A percentile compares a stretch with the other conserved stretches of the same genome.
phyloP scores from a whole-genome alignment of 345 rosid species.

The Carallia brachiata region DNA sequence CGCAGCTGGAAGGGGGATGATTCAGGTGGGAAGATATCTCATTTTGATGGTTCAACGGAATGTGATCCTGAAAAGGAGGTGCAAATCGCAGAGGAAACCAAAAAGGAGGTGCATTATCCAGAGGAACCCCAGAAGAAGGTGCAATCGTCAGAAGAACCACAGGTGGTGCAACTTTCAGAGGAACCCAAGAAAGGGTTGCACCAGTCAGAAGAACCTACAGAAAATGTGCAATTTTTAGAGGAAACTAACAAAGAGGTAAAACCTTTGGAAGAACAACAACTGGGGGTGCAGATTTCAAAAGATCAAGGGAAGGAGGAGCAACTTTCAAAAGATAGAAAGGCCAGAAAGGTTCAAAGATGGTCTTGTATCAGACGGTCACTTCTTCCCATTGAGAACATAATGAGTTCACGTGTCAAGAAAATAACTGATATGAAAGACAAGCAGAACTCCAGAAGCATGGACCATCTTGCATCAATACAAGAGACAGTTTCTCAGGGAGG shows the following conservation, averaged over 20 bases:
- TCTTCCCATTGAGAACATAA: conserved; percentile 56
- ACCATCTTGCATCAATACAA: conserved; percentile 40
- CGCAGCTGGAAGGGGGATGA: conserved; percentile 25
- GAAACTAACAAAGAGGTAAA: conserved; percentile 18
- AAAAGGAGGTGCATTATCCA: conserved; percentile 4
- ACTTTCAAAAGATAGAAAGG: conserved; percentile 40
- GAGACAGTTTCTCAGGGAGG: conserved; percentile 31
- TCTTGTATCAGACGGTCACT: conserved; percentile 62
- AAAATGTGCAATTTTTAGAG: neutral
- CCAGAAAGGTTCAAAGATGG: conserved; percentile 47
- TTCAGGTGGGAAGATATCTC: conserved; percentile 25
- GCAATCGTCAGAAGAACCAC: conserved; percentile 8
- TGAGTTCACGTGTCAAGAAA: conserved; percentile 66
- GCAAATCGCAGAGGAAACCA: conserved; percentile 4
- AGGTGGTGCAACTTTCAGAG: neutral
- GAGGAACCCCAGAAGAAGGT: conserved; percentile 9
- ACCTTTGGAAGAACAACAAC: conserved; percentile 14
- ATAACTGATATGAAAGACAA: conserved; percentile 31
- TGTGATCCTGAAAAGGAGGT: conserved; percentile 13
- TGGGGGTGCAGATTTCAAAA: conserved; percentile 6
- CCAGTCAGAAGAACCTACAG: neutral
- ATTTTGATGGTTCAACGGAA: conserved; percentile 32
- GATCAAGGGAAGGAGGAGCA: conserved; percentile 33
- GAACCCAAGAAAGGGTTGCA: neutral
- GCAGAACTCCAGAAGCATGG: conserved; percentile 20